Evolutionary conservation across 257 asterid genomes (phyloP), one percentile per base, ranked within the genome.

Genomic region (Mitragyna speciosa): DNA sequence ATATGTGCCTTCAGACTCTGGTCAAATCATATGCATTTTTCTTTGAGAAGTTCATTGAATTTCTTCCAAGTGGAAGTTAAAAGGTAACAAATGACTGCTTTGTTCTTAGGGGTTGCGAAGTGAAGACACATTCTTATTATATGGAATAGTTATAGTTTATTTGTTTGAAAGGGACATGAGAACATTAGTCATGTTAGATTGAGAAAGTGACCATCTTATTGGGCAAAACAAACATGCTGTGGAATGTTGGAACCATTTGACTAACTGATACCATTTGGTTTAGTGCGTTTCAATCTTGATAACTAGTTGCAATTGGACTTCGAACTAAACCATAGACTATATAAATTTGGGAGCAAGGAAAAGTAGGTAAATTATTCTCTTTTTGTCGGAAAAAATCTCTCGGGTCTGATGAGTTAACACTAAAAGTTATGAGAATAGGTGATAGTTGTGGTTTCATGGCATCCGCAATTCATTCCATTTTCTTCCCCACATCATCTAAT

Each of bases 141-240:
- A 61, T 17, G 63, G 72, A 26, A 24, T 31, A 45, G 48, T 76
- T 76, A 12, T 19, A 28, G 6, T 28, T 28, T 39, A 76, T 26
- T 45, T 76, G 72, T 76, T 26, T 49, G 79, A 76, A 63, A 76
- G 45, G 19, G 63, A 76, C 72, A 31, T 66, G 7, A 66, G 12
- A 19, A 16, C 19, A 26, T 61, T 14, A 4, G 24, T 12, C 6
- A 28, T 19, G 49, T 76, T 19, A n/a, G 71, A 14, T 75, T 75
- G 48, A 76, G 79, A 64, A 61, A 64, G 22, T 24, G 72, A 63
- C 56, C 49, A 76, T 61, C 59, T 61, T 26, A 56, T 41, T 76
- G 61, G 41, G 26, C 79, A 76, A n/a, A 45, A 76, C 63, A n/a
- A 31, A 26, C 72, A 31, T 28, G 28, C 14, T 64, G 72, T 36